These are phyloP conservation scores for Clavulina sp. DNA, from an alignment of 768 basidiomycete genomes.

Conservation along the genomic window DNA sequence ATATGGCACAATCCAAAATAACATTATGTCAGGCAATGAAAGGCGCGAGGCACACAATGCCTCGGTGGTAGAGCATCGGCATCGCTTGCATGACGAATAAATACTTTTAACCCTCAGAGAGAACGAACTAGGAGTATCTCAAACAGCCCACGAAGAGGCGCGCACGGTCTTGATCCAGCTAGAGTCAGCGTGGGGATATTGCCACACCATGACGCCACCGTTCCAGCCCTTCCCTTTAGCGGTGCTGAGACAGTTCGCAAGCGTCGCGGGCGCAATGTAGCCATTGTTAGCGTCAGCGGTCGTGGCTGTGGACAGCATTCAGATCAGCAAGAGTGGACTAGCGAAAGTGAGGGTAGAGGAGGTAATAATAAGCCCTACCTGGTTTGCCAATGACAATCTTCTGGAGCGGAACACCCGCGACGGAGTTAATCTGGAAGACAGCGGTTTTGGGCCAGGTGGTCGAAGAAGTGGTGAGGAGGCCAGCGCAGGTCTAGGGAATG, in stretches of 20 bases:
- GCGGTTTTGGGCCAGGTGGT: slow-evolving; percentile 17
- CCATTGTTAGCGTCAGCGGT: slow-evolving; percentile 17
- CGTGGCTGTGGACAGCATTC: too few relatives aligned
- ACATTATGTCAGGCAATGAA: too few relatives aligned
- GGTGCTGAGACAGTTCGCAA: slow-evolving; percentile 17
- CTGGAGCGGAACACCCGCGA: slow-evolving; percentile 17
- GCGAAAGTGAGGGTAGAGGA: too few relatives aligned
- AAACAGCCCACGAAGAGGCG: slow-evolving; percentile 7
- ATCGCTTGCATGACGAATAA: too few relatives aligned
- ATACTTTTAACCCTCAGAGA: too few relatives aligned
- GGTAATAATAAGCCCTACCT: too few relatives aligned
- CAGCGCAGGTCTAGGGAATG: not conserved
- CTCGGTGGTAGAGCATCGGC: too few relatives aligned
- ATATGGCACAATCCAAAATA: too few relatives aligned
- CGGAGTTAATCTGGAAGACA: slow-evolving; percentile 20
- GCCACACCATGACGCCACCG: slow-evolving; percentile 22
- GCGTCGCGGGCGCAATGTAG: slow-evolving; percentile 15
- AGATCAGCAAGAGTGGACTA: too few relatives aligned
- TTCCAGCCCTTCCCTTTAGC: slow-evolving; percentile 20
- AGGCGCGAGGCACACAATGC: too few relatives aligned
- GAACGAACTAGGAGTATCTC: too few relatives aligned
- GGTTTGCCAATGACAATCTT: slow-evolving; percentile 27
- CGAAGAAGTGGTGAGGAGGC: not conserved
- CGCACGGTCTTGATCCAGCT: slow-evolving; percentile 11
- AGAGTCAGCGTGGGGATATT: slow-evolving; percentile 8